Evolutionary conservation across 108 stramenopile species (phyloP).

Genomic region (Cyclostephanos invisitatus): DNA sequence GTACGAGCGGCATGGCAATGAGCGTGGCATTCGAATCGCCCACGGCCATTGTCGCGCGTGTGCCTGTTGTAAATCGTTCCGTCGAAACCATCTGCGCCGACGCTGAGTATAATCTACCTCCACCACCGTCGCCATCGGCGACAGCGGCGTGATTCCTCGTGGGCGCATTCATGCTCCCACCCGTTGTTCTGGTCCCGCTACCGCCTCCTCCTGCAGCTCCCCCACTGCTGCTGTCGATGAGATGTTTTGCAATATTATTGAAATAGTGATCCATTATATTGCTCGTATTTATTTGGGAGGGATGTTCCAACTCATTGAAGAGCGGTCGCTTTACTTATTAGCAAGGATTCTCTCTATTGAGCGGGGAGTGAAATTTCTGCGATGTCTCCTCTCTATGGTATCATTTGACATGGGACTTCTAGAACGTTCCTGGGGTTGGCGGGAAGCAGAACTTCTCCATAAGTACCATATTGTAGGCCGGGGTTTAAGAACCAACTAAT

Average conservation of each 20-base stretch:
- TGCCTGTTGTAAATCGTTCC: neutral
- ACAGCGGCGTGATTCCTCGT: neutral
- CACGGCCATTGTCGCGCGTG: neutral
- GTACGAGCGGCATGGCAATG: neutral
- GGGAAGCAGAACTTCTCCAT: too few species aligned
- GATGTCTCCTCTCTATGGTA: too few species aligned
- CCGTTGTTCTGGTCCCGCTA: neutral
- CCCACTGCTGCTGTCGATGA: neutral
- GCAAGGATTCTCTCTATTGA: too few species aligned
- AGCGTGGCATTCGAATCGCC: neutral
- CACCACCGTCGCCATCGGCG: neutral
- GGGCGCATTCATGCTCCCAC: neutral
- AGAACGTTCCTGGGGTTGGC: too few species aligned
- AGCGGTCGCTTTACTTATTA: too few species aligned
- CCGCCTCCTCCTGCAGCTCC: neutral
- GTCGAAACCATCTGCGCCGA: neutral
- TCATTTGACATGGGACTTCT: too few species aligned
- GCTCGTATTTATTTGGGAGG: too few species aligned
- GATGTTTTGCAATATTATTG: slow-evolving; percentile 1
- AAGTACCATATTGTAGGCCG: too few species aligned
- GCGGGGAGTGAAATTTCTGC: too few species aligned
- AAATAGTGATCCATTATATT: slow-evolving; percentile 6
- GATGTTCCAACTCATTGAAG: too few species aligned
- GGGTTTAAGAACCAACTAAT: too few species aligned
- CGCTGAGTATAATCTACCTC: neutral